phyloP scores from a whole-genome alignment of 768 basidiomycete genomes.

The Auricularia sp. region DNA sequence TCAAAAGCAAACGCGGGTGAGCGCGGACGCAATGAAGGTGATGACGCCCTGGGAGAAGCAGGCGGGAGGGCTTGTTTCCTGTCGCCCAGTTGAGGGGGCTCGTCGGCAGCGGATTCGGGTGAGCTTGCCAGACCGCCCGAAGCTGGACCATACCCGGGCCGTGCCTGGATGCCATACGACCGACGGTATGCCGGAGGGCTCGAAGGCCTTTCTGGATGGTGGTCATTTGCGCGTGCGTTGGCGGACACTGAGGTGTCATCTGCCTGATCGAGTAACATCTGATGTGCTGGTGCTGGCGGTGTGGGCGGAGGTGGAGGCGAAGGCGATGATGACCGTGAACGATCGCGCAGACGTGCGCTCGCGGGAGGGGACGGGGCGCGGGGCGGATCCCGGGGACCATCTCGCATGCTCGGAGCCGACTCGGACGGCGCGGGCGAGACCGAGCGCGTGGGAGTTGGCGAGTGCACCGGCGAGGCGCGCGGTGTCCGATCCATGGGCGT shows the following conservation, averaged over 20 bases:
- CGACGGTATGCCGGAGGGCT: not conserved
- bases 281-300: not conserved
- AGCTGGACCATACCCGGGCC: not conserved
- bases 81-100: not conserved
- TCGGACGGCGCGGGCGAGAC: not conserved
- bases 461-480: not conserved
- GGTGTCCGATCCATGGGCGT: not conserved
- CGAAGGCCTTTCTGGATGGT: not conserved
- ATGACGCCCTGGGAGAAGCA: not conserved
- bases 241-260: not conserved
- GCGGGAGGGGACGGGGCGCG: not conserved
- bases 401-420: not conserved
- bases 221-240: not conserved
- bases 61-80: not conserved
- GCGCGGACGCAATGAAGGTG: not conserved
- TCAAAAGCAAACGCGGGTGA: not conserved
- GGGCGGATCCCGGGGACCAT: not conserved
- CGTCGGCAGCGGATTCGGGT: not conserved
- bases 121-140: not conserved
- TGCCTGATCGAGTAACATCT: not conserved
- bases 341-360: not conserved
- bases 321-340: not conserved
- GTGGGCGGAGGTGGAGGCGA: not conserved
- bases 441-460: not conserved
- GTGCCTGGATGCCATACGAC: not conserved